These are phyloP conservation scores for Phaeoacremonium minimum DNA, from an alignment of 2,329 filamentous ascomycete genomes.

Conservation along the genomic window DNA sequence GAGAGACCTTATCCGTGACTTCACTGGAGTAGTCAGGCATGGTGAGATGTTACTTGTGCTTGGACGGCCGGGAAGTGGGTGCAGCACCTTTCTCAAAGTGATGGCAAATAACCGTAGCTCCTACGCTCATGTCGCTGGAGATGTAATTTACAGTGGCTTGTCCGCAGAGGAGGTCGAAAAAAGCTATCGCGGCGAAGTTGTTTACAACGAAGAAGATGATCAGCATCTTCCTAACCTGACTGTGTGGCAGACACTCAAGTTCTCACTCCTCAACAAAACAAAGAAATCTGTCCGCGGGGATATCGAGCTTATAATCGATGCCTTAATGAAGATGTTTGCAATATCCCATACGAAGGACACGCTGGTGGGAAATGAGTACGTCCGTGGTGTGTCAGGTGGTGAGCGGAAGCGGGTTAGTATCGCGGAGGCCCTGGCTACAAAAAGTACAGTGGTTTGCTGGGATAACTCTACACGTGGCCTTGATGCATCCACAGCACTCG, in stretches of 20 bases:
- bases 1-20: slow-evolving; percentile 37
- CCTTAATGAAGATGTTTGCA: slow-evolving; percentile 62
- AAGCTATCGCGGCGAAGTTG: slow-evolving; percentile 56
- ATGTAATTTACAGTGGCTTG: slow-evolving; percentile 57
- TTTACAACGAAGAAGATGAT: slow-evolving; percentile 61
- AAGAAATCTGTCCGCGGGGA: slow-evolving; percentile 59
- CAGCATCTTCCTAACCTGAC: slow-evolving; percentile 66
- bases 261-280: slow-evolving; percentile 62
- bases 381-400: slow-evolving; percentile 58
- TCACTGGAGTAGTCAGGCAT: slow-evolving; percentile 49
- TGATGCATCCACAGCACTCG: slow-evolving; percentile 61
- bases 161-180: slow-evolving; percentile 39
- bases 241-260: slow-evolving; percentile 62
- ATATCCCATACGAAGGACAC: slow-evolving; percentile 65
- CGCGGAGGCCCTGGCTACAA: slow-evolving; percentile 61
- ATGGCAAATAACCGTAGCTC: slow-evolving; percentile 66
- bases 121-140: slow-evolving; percentile 60
- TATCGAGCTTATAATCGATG: slow-evolving; percentile 52
- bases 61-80: slow-evolving; percentile 53
- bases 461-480: slow-evolving; percentile 65
- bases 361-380: slow-evolving; percentile 63
- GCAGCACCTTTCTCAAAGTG: slow-evolving; percentile 53
- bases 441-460: slow-evolving; percentile 66
- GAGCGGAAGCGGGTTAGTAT: slow-evolving; percentile 74
- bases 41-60: slow-evolving; percentile 56